phyloP scores from a whole-genome alignment of 1,284 basidiomycete species.

The Puccinia coronata region DNA sequence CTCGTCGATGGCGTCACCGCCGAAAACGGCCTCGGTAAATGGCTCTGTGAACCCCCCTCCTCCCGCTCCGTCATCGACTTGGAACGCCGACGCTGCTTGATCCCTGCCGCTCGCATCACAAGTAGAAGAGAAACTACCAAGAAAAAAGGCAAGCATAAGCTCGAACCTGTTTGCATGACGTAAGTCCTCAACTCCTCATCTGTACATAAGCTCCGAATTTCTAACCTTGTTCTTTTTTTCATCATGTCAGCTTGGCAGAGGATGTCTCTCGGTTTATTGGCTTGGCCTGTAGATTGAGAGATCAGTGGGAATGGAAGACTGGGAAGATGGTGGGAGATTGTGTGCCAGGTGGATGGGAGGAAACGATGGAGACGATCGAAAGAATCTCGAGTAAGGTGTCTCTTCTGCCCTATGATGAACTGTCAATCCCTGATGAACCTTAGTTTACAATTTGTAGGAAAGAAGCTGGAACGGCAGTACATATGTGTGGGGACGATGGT shows the following conservation, averaged over 20 bases:
- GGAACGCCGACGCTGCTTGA: neutral
- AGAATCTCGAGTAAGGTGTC: constrained; percentile 17
- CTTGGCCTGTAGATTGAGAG: constrained; percentile 40
- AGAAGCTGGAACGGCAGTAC: constrained; percentile 24
- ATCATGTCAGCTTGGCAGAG: neutral
- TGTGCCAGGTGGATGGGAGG: constrained; percentile 38
- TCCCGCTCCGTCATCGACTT: constrained; percentile 16
- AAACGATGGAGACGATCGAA: constrained; percentile 19
- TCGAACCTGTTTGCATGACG: constrained; percentile 41
- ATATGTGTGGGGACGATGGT: neutral
- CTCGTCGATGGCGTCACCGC: constrained; percentile 2
- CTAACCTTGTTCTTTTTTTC: neutral
- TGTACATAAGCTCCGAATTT: constrained; percentile 14
- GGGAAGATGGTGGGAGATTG: constrained; percentile 40
- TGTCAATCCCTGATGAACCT: neutral
- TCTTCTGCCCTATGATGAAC: neutral
- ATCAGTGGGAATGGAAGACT: constrained; percentile 20
- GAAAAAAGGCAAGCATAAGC: constrained; percentile 30
- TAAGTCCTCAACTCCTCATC: neutral
- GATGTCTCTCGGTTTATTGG: constrained; percentile 29
- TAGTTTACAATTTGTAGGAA: neutral
- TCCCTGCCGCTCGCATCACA: neutral
- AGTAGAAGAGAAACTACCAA: neutral
- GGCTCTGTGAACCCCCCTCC: constrained; percentile 30
- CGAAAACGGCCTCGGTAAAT: constrained; percentile 41